Percentiles rank a stretch among this genome's conserved stretches.
Evolutionary conservation across 2,329 filamentous ascomycete genomes (phyloP).

Genomic region (Aquanectria penicillioides): DNA sequence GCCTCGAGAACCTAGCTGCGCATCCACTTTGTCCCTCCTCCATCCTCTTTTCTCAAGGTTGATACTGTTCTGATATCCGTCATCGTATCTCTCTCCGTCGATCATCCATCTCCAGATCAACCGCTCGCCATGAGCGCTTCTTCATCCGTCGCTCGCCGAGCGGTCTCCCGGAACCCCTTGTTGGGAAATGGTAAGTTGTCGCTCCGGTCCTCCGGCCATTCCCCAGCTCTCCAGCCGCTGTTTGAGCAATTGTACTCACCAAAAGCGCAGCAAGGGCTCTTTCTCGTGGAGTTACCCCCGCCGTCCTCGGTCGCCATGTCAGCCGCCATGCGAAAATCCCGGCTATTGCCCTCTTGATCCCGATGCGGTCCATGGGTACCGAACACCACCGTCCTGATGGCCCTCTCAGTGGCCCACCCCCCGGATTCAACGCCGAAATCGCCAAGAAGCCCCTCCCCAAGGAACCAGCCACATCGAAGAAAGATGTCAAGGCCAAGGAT

Average conservation of each 20-base stretch:
- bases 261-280: slow-evolving; percentile 54
- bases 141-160: slow-evolving; percentile 64
- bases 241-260: slow-evolving; percentile 38
- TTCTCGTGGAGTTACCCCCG: slow-evolving; percentile 58
- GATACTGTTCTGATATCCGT: slow-evolving; percentile 18
- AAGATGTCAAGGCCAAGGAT: slow-evolving; percentile 41
- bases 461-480: slow-evolving; percentile 55
- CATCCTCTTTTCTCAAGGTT: slow-evolving; percentile 24
- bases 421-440: slow-evolving; percentile 89
- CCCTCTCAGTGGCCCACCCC: slow-evolving; percentile 74
- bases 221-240: slow-evolving; percentile 11
- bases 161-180: slow-evolving; percentile 63
- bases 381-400: slow-evolving; percentile 65
- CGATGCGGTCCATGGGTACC: slow-evolving; percentile 66
- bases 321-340: slow-evolving; percentile 58
- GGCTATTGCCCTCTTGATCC: slow-evolving; percentile 67
- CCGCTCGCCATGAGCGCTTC: slow-evolving; percentile 64
- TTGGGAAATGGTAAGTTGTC: slow-evolving; percentile 56
- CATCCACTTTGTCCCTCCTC: slow-evolving; percentile 40
- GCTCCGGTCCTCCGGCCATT: slow-evolving; percentile 4
- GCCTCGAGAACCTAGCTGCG: slow-evolving; percentile 35
- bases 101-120: slow-evolving; percentile 17
- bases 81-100: slow-evolving; percentile 12
- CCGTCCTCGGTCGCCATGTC: slow-evolving; percentile 58
- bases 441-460: slow-evolving; percentile 84